phyloP scores from a whole-genome alignment of 495 filamentous ascomycete species.

The Neurospora sp. region DNA sequence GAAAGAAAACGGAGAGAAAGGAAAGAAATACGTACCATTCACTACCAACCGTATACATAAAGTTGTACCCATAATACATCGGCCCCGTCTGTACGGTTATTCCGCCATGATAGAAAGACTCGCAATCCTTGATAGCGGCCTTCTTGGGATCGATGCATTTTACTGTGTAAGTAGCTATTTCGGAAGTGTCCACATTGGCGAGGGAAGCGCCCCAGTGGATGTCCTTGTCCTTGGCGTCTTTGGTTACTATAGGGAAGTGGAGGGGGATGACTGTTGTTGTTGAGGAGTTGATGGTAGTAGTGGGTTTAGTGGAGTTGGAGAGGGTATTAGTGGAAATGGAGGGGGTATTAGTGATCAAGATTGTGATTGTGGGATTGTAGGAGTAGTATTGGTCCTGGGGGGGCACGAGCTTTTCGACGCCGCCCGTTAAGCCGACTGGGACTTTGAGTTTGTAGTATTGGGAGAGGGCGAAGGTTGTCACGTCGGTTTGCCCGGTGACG shows the following conservation, averaged over 20 bases:
- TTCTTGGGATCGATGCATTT: neutral
- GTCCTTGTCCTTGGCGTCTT: neutral
- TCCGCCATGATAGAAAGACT: neutral
- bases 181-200: neutral
- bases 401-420: neutral
- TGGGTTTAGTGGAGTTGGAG: neutral
- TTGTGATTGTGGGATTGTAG: neutral
- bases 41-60: neutral
- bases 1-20: neutral
- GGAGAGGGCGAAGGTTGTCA: neutral
- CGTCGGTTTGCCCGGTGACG: neutral
- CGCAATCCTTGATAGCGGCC: neutral
- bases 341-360: neutral
- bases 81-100: neutral
- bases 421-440: neutral
- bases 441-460: too few species aligned
- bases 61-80: neutral
- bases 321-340: neutral
- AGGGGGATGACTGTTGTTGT: neutral
- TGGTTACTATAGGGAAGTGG: neutral
- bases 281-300: neutral
- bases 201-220: neutral
- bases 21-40: neutral
- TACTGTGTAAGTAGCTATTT: neutral
- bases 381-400: neutral